A percentile compares a stretch with the other conserved stretches of the same genome.
Evolutionary conservation across 768 basidiomycete species (phyloP).

Genomic region (Boletus sp.): DNA sequence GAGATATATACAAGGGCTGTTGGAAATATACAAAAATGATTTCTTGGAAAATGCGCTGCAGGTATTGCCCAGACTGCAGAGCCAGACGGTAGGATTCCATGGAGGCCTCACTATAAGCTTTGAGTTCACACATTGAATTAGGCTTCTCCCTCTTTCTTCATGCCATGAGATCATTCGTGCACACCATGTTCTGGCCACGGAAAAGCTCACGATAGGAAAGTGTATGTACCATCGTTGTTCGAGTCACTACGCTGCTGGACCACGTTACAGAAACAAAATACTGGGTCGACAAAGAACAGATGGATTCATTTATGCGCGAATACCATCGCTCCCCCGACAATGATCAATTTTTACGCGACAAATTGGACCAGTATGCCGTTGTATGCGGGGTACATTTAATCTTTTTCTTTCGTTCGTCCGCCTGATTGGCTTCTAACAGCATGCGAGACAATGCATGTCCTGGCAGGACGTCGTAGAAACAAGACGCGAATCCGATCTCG

Average conservation of each 20-base stretch:
- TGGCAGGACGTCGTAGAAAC: not conserved
- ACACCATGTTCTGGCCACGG: not conserved
- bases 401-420: not conserved
- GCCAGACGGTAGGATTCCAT: not conserved
- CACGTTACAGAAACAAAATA: not conserved
- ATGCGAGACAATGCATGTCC: not conserved
- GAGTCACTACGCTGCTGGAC: not conserved
- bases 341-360: not conserved
- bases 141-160: not conserved
- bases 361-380: not conserved
- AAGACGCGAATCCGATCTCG: not conserved
- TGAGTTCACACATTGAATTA: not conserved
- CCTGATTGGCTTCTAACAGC: not conserved
- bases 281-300: not conserved
- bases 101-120: not conserved
- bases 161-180: not conserved
- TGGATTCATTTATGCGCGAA: not conserved
- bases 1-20: not conserved
- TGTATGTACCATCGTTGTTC: not conserved
- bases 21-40: not conserved
- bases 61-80: slow-evolving; percentile 1
- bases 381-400: not conserved
- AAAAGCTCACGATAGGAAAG: not conserved
- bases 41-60: not conserved
- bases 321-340: not conserved